Base-by-base conservation (phyloP, 2,329 filamentous ascomycete genomes). In the Fusarium compactum region DNA sequence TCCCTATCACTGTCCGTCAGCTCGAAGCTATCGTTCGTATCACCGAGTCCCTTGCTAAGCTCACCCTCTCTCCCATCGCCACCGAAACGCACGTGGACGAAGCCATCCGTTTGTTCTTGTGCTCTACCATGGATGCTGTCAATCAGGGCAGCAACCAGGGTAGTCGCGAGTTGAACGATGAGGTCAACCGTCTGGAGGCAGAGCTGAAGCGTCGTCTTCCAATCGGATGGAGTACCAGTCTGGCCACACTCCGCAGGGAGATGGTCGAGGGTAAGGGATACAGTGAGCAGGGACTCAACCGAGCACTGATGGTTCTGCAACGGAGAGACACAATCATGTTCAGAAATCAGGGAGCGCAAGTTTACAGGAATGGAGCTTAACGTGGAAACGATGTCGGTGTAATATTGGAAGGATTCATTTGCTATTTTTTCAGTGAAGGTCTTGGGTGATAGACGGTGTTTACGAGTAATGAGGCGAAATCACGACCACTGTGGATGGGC, bases 1-100 rank as follows among this genome's bases (percentile, higher is more conserved):
- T 99, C 75, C 96, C 96, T 54, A 99, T 99, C 80, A 99, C 96
- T 0, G 93, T 99, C 54, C 94, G 96, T 79, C 96, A 99, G 79
- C 89, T 99, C 8, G 96, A 99, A 81, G 95, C 95, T 76, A 97
- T 99, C 73, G 92, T 98, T 69, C 95, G 96, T 78, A 98, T 99
- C 77, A 97, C 95, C 5, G 96, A 99, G 80, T 94, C 96, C 0
- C 88, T 99, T 4, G 96, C 96, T 60, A 99, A 99, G 80, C 85
- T 99, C 45, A 90, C 92, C 0, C 87, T 99, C 11, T 93, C 92
- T 0, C 91, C 95, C 6, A 86, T 98, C 44, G 96, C 95, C 4
- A 95, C 92, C 0, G 95, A 98, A 80, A 86, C 89, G 48, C 96
- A 99, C 77, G 96, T 99, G 55, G 95, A 99, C 77, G 96, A 99